Conservation (phyloP, 345 rosid species). For the Gynandropsis gynandra region DNA sequence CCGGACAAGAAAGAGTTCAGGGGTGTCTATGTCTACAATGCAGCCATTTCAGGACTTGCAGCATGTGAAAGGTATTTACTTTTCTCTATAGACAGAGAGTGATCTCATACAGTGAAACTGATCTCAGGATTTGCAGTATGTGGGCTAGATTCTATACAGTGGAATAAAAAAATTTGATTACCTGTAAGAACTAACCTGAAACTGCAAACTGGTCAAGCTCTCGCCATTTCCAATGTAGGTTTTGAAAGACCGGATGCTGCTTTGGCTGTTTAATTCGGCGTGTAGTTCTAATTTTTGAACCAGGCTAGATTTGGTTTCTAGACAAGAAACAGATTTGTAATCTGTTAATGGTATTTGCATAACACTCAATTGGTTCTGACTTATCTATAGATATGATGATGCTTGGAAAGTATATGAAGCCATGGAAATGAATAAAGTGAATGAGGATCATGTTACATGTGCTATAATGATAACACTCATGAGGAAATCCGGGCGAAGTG, state of each 20-base stretch:
- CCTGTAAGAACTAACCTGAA: background rate
- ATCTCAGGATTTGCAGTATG: no score
- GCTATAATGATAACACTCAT: slow-evolving; percentile 64
- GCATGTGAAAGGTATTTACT: slow-evolving; percentile 44
- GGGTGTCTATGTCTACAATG: slow-evolving; percentile 67
- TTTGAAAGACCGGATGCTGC: background rate
- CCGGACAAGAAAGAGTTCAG: slow-evolving; percentile 47
- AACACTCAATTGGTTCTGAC: background rate
- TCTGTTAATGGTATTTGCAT: no score
- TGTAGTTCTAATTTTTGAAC: background rate
- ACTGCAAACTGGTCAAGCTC: no score
- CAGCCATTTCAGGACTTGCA: slow-evolving; percentile 68
- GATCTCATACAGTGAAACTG: no score
- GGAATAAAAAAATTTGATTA: no score
- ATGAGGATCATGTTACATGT: slow-evolving; percentile 66
- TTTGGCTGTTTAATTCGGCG: background rate
- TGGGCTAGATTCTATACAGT: no score
- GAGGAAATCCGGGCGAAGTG: slow-evolving; percentile 57
- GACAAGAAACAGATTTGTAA: no score
- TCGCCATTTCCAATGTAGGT: no score
- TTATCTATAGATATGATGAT: slow-evolving; percentile 52
- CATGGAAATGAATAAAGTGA: slow-evolving; percentile 56
- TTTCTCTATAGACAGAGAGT: background rate
- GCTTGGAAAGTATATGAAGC: slow-evolving; percentile 57
- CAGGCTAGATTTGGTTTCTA: background rate